Conservation (phyloP, 345 rosid genomes). For the Camelina sativa region DNA sequence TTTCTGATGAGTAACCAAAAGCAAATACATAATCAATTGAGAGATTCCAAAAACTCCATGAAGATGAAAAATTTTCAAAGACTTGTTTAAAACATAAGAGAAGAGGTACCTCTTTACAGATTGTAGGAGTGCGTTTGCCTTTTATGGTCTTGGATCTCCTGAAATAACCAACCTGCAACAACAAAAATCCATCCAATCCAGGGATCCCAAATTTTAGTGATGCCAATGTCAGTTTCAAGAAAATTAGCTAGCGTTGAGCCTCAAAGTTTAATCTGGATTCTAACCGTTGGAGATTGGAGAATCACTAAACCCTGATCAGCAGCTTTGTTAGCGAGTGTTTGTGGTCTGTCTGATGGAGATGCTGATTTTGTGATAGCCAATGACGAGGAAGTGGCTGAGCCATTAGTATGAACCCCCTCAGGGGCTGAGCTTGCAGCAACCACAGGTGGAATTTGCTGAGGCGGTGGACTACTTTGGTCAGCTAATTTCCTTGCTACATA, state of each 20-base stretch:
- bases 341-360: conserved; percentile 47
- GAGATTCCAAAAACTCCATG: neutral
- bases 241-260: neutral
- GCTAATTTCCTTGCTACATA: conserved; percentile 60
- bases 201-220: neutral
- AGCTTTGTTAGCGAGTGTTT: conserved; percentile 61
- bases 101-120: conserved; percentile 73
- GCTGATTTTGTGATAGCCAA: conserved; percentile 59
- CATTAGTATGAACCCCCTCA: conserved; percentile 47
- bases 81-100: neutral
- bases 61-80: neutral
- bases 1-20: conserved; percentile 55
- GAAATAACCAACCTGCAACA: conserved; percentile 73
- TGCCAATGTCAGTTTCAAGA: neutral
- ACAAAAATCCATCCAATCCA: neutral
- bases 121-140: conserved; percentile 68
- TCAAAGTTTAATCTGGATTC: neutral
- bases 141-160: conserved; percentile 77
- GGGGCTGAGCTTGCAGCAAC: conserved; percentile 36
- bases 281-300: conserved; percentile 85
- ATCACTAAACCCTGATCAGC: conserved; percentile 77
- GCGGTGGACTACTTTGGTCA: conserved; percentile 48
- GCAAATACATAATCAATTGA: neutral
- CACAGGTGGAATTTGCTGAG: conserved; percentile 44
- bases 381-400: conserved; percentile 64